Conservation (phyloP, 169 alveolate genomes). For the Plasmodium vivax region DNA sequence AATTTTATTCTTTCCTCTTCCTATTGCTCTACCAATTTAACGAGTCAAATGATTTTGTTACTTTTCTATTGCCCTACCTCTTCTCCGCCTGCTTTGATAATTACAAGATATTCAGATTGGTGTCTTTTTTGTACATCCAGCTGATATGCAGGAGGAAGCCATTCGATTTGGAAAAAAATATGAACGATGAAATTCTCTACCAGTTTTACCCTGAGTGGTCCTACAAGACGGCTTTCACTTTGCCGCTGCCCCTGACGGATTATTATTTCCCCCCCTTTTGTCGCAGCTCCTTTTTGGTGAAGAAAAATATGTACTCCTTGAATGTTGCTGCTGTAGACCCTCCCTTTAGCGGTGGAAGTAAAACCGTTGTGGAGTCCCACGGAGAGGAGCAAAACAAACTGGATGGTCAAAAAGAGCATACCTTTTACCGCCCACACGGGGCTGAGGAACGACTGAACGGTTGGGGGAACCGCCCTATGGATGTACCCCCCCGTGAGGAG, state of each 20-base stretch:
- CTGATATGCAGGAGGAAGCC: slow-evolving; percentile 11
- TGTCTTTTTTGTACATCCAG: slow-evolving; percentile 34
- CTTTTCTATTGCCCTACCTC: slow-evolving; percentile 42
- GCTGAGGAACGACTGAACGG: background rate
- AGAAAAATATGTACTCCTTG: slow-evolving; percentile 24
- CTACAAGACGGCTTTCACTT: slow-evolving; percentile 48
- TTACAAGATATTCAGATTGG: slow-evolving; percentile 42
- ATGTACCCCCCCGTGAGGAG: background rate
- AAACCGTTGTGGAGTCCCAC: background rate
- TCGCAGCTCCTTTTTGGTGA: slow-evolving; percentile 14
- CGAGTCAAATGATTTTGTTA: slow-evolving; percentile 30
- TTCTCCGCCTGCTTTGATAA: slow-evolving; percentile 60
- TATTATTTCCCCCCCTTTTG: slow-evolving; percentile 11
- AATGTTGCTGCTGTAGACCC: background rate
- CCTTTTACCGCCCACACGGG: background rate
- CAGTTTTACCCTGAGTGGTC: slow-evolving; percentile 68
- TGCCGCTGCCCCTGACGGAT: slow-evolving; percentile 52
- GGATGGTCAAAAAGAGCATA: background rate
- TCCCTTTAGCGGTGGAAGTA: background rate
- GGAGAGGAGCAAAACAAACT: background rate
- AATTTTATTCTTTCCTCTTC: slow-evolving; percentile 45
- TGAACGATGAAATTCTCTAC: slow-evolving; percentile 41
- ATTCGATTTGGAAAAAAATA: slow-evolving; percentile 18
- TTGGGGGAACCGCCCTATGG: background rate
- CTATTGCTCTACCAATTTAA: slow-evolving; percentile 26